Base-by-base conservation (phyloP, 2,329 filamentous ascomycete species). In the Emydomyces testavorans region DNA sequence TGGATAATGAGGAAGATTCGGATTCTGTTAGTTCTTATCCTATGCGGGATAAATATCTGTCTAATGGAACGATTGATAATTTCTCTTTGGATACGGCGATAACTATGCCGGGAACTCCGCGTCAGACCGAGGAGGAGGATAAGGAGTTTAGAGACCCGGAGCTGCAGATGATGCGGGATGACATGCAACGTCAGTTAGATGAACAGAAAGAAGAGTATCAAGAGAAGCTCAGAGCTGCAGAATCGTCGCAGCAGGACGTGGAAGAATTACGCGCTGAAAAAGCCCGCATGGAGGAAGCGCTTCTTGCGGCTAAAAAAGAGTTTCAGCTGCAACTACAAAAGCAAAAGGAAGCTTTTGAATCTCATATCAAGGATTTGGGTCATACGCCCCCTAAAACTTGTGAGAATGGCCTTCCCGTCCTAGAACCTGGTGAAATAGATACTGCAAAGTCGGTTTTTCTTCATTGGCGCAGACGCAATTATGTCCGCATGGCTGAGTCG, bases 71-170 rank as follows among this genome's bases (percentile, higher is more conserved):
- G 0, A 75, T 96, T 46, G 92, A 98, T 66, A 95, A 94, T 62
- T 92, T 95, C 59, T 96, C 90, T 1, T 73, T 98, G 13, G 92
- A 98, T 62, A 98, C 92, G 1, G 83, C 82, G 10, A 73, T 98
- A 43, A 98, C 92, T 0, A 88, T 95, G 75, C 92, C 92, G 1
- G 93, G 88, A 0, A 96, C 90, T 0, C 92, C 92, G 31, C 85
- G 79, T 52, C 80, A 83, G 51, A 78, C 76, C 20, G 86, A 89
- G 48, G 77, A 80, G 0, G 68, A 71, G n/a, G 87, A 90, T 40
- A 58, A 57, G n/a, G 56, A 60, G 2, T 62, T 63, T 46, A 63
- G 60, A 6, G 62, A 65, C 16, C 83, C 90, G 21, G 78, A 76
- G 52, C 70, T 94, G 53, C 80, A 79, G 52, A 78, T 85, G 48